Evolutionary conservation across 2,329 filamentous ascomycete genomes (phyloP).

Genomic region (Drechslerella stenobrocha): DNA sequence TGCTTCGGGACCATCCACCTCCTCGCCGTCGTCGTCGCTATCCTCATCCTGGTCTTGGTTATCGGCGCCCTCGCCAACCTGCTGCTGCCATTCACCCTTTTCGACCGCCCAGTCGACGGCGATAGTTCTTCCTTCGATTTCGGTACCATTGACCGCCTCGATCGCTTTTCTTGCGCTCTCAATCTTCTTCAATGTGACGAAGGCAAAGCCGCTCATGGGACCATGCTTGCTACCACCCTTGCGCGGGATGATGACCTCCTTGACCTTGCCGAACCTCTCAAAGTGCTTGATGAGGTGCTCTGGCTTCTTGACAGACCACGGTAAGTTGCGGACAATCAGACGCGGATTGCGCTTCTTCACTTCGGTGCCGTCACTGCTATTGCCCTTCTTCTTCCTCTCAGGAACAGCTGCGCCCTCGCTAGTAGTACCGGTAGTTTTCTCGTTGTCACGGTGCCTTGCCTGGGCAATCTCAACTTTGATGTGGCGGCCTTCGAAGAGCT

Average conservation of each 20-base stretch:
- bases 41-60: constrained; percentile 65
- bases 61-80: constrained; percentile 57
- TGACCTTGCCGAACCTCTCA: constrained; percentile 86
- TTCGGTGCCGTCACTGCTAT: constrained; percentile 60
- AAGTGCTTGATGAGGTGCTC: constrained; percentile 81
- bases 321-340: constrained; percentile 87
- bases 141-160: constrained; percentile 81
- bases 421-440: too few relatives aligned
- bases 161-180: constrained; percentile 92
- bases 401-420: constrained; percentile 53
- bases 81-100: constrained; percentile 78
- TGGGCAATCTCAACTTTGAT: constrained; percentile 87
- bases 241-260: constrained; percentile 80
- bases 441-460: constrained; percentile 70
- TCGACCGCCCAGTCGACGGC: constrained; percentile 98
- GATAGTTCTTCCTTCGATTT: constrained; percentile 80
- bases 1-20: constrained; percentile 54
- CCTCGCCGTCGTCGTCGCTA: constrained; percentile 59
- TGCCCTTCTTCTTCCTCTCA: constrained; percentile 57
- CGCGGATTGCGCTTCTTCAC: constrained; percentile 67
- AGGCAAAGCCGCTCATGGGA: constrained; percentile 81
- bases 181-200: constrained; percentile 81
- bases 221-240: constrained; percentile 65
- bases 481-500: constrained; percentile 74
- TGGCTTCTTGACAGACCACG: constrained; percentile 89